A percentile compares a stretch with the other conserved stretches of the same genome.
Conservation (phyloP, 352 stramenopile genomes). For the Phytophthora capsici region DNA sequence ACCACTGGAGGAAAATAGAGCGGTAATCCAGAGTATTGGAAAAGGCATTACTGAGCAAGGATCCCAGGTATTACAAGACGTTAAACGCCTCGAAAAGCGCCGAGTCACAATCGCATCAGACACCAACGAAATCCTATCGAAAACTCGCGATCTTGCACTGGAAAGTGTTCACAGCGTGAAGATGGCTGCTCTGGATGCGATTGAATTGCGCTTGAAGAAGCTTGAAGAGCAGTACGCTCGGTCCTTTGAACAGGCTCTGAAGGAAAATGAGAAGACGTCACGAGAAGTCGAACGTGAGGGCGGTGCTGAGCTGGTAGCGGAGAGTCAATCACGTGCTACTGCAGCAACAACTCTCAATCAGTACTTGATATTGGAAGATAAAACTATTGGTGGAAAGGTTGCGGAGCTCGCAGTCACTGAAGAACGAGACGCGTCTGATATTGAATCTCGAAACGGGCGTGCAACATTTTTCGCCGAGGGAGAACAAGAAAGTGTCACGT, state of each 20-base stretch:
- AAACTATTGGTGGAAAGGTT: background rate
- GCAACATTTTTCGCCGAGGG: background rate
- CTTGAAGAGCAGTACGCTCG: constrained; percentile 40
- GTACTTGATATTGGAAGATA: constrained; percentile 1
- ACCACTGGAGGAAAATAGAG: constrained; percentile 14
- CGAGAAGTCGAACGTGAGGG: constrained; percentile 25
- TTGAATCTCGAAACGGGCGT: background rate
- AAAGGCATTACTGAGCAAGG: constrained; percentile 43
- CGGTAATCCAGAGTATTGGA: constrained; percentile 24
- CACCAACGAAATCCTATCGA: constrained; percentile 48
- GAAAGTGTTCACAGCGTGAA: constrained; percentile 49
- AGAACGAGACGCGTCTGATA: background rate
- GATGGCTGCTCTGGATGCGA: constrained; percentile 39
- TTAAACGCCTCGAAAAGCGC: constrained; percentile 56
- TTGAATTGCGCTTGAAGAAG: constrained; percentile 44
- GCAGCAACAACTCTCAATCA: constrained; percentile 10
- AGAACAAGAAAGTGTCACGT: background rate
- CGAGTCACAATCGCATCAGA: constrained; percentile 39
- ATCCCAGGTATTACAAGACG: constrained; percentile 45
- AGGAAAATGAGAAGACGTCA: constrained; percentile 39
- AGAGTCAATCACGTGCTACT: constrained; percentile 13
- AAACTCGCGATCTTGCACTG: constrained; percentile 47
- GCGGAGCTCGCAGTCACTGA: background rate
- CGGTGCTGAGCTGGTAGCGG: background rate
- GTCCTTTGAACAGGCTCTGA: constrained; percentile 45